These are phyloP conservation scores for Stachybotrys chartarum DNA, from an alignment of 2,329 filamentous ascomycete genomes.

Conservation along the genomic window DNA sequence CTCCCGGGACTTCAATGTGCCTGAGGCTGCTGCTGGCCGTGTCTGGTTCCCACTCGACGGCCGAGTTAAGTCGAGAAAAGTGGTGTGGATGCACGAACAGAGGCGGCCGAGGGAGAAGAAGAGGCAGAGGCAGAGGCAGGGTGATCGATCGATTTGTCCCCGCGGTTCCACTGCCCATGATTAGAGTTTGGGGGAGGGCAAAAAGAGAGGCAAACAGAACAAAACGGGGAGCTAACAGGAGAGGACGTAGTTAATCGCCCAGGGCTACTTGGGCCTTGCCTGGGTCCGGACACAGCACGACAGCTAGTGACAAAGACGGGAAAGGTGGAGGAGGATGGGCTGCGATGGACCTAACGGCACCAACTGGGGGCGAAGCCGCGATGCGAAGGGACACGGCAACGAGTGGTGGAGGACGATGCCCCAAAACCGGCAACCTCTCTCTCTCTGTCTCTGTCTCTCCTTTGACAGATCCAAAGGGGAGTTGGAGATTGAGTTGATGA, in stretches of 20 bases:
- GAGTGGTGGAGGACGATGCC: neutral
- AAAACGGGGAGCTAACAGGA: neutral
- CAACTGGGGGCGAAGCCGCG: neutral
- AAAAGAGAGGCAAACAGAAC: neutral
- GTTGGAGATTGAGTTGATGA: neutral
- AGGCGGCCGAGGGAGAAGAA: neutral
- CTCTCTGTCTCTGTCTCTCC: neutral
- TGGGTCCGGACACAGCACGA: neutral
- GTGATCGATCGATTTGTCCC: neutral
- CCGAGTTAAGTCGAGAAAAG: neutral
- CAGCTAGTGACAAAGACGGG: neutral
- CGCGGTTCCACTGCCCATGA: neutral
- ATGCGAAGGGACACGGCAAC: neutral
- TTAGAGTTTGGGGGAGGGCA: neutral
- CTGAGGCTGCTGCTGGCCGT: neutral
- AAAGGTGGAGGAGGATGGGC: neutral
- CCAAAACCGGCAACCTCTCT: neutral
- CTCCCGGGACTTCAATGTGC: neutral
- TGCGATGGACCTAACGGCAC: neutral
- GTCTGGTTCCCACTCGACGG: neutral
- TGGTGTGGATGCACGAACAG: too few relatives aligned
- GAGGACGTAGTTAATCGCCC: too few relatives aligned
- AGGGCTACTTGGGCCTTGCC: too few relatives aligned
- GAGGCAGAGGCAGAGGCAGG: neutral
- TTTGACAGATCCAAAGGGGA: neutral